These are phyloP conservation scores for Boletus speciosus DNA, from an alignment of 768 basidiomycete species.

Conservation along the genomic window DNA sequence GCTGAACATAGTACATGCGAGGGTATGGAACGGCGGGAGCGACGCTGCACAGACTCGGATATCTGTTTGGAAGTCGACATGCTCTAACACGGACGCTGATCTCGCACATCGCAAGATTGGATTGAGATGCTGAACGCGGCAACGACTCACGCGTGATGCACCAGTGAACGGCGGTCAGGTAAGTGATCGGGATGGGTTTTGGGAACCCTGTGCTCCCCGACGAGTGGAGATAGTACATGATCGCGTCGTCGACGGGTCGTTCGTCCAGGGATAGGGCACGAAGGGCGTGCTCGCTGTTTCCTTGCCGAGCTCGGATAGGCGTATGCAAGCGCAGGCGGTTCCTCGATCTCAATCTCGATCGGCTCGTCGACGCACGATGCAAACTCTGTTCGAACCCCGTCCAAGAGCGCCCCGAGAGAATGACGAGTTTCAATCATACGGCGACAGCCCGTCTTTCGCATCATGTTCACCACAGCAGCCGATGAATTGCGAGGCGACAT, in stretches of 20 bases:
- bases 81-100: constrained; percentile 9
- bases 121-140: background rate
- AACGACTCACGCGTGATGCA: constrained; percentile 30
- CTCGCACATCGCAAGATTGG: no score
- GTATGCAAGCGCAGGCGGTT: constrained; percentile 9
- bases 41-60: constrained; percentile 7
- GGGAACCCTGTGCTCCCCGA: constrained; percentile 50
- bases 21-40: constrained; percentile 19
- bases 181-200: constrained; percentile 38
- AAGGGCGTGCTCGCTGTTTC: background rate
- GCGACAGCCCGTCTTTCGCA: constrained; percentile 38
- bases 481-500: constrained; percentile 36
- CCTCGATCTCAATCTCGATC: constrained; percentile 12
- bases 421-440: constrained; percentile 36
- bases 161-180: constrained; percentile 32
- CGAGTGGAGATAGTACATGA: constrained; percentile 42
- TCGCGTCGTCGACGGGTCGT: constrained; percentile 14
- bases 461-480: constrained; percentile 32
- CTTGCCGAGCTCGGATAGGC: constrained; percentile 5
- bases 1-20: constrained; percentile 14
- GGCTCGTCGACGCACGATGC: background rate
- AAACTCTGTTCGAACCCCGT: constrained; percentile 25
- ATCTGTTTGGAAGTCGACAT: constrained; percentile 1
- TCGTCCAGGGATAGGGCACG: constrained; percentile 5
- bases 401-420: constrained; percentile 30